Conservation (phyloP, 2,329 filamentous ascomycete genomes). For the Trichoderma polysporum region DNA sequence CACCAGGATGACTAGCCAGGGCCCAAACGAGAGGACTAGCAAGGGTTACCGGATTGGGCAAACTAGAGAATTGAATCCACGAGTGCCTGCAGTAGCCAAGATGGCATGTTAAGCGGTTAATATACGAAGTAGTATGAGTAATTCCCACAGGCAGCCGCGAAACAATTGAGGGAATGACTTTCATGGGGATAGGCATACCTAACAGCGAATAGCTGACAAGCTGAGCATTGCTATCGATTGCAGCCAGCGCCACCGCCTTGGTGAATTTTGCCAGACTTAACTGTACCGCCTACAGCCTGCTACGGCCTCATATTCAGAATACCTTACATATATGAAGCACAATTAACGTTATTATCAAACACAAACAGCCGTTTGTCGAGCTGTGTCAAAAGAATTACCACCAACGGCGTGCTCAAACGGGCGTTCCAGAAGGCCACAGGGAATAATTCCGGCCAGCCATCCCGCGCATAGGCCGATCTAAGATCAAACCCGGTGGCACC, state of each 20-base stretch:
- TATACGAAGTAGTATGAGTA: too few species aligned
- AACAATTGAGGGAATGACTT: neutral
- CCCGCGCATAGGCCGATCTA: constrained; percentile 6
- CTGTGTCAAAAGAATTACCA: neutral
- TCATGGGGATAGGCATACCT: too few species aligned
- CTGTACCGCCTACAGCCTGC: neutral
- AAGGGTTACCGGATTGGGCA: constrained; percentile 11
- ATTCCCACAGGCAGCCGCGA: too few species aligned
- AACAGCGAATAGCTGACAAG: neutral
- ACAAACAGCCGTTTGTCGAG: neutral
- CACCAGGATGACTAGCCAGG: constrained; percentile 14
- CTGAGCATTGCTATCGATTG: neutral
- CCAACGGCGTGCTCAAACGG: neutral
- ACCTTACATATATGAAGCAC: neutral
- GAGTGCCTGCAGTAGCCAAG: neutral
- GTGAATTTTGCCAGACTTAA: neutral
- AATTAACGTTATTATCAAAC: neutral
- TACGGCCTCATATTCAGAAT: neutral
- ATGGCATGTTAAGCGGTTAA: neutral
- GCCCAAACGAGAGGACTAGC: constrained; percentile 6
- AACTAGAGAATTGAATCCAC: neutral
- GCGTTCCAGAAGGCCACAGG: neutral
- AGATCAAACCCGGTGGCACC: constrained; percentile 15
- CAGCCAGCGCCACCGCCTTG: neutral
- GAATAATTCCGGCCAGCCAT: neutral